Conservation (phyloP, 2,329 filamentous ascomycete genomes). For the Trichoderma gracile region DNA sequence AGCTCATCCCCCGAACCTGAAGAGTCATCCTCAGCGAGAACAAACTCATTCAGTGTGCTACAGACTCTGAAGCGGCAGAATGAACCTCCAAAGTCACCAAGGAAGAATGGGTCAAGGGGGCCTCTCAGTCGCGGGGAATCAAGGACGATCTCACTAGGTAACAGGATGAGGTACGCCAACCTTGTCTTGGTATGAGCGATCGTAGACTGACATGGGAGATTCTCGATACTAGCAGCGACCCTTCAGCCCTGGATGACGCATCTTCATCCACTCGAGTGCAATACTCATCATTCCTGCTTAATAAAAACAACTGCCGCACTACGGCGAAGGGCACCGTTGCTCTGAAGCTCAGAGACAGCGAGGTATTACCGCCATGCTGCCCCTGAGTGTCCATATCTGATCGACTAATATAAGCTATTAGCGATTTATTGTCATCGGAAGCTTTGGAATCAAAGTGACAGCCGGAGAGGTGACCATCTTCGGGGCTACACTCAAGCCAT, state of each 20-base stretch:
- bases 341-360: conserved; percentile 50
- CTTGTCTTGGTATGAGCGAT: background rate
- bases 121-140: background rate
- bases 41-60: conserved; percentile 37
- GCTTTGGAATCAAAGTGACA: conserved; percentile 63
- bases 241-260: background rate
- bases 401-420: conserved; percentile 34
- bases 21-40: conserved; percentile 28
- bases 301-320: conserved; percentile 46
- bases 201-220: background rate
- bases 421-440: conserved; percentile 66
- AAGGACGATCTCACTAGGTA: conserved; percentile 1
- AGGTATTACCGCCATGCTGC: conserved; percentile 41
- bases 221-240: background rate
- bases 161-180: conserved; percentile 10
- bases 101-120: conserved; percentile 23
- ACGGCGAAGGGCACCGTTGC: conserved; percentile 44
- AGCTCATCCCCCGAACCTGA: conserved; percentile 29
- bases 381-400: background rate
- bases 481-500: conserved; percentile 60
- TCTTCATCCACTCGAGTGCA: conserved; percentile 30
- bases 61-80: conserved; percentile 29
- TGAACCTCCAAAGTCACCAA: conserved; percentile 27
- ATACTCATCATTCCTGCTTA: conserved; percentile 50
- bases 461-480: conserved; percentile 65